Conservation (phyloP, 352 stramenopile genomes). For the Globisporangium cylindrosporum region DNA sequence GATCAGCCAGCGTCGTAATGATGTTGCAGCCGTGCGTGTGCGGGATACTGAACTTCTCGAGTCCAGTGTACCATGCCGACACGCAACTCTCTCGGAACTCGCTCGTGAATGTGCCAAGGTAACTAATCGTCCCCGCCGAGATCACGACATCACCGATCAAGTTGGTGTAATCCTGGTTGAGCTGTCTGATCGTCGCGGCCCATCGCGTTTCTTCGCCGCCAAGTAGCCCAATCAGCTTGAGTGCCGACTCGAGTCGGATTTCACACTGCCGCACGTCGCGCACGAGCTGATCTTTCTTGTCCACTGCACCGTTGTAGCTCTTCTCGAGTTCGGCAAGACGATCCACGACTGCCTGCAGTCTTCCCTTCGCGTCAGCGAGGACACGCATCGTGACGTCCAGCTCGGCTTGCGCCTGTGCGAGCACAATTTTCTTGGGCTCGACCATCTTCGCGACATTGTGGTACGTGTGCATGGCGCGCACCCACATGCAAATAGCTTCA, state of each 20-base stretch:
- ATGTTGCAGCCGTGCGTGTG: conserved; percentile 86
- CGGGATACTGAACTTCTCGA: conserved; percentile 70
- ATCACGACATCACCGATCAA: conserved; percentile 91
- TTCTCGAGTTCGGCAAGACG: conserved; percentile 87
- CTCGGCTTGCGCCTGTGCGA: conserved; percentile 79
- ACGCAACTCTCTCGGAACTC: conserved; percentile 90
- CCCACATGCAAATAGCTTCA: conserved; percentile 94
- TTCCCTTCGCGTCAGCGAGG: conserved; percentile 80
- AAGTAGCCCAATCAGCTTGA: conserved; percentile 89
- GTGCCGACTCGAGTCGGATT: conserved; percentile 84
- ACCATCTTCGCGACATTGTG: conserved; percentile 90
- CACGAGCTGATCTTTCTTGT: conserved; percentile 85
- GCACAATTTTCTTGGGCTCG: conserved; percentile 90
- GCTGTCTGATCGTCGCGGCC: conserved; percentile 81
- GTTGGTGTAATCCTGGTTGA: conserved; percentile 82
- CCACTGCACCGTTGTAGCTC: conserved; percentile 85
- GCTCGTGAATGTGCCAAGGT: conserved; percentile 91
- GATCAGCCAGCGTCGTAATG: conserved; percentile 87
- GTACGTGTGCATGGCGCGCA: conserved; percentile 92
- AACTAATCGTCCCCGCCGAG: conserved; percentile 90
- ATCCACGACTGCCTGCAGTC: conserved; percentile 83
- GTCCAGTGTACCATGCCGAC: conserved; percentile 75
- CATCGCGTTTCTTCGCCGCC: conserved; percentile 89
- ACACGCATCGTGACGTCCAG: conserved; percentile 87
- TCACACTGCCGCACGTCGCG: conserved; percentile 80